Base-by-base conservation (phyloP, 495 filamentous ascomycete species). In the Darksidea phi region DNA sequence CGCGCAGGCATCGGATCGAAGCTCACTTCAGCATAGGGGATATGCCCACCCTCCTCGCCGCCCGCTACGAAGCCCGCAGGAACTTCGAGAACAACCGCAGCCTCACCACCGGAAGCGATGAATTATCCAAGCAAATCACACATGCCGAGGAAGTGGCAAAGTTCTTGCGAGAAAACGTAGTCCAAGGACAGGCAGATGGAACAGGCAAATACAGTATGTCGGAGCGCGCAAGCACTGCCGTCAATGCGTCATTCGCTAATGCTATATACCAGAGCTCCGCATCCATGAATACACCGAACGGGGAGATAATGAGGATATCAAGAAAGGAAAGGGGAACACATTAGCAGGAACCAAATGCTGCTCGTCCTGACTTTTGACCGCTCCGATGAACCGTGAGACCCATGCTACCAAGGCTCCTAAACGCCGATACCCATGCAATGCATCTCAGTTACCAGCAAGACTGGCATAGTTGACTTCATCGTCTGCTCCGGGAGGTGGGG, bases 261-360 rank as follows among this genome's bases (percentile, higher is more conserved):
- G 4, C 26, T 0, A 24, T 61, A 25, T 13, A 45, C 46, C 64
- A 95, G 91, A 88, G 72, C 77, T 98, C 51, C 78, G 84, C 15
- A 96, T 98, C 68, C 94, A 96, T 72, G 83, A 95, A 48, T 78
- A 92, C 55, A 98, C 88, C 45, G 94, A 97, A 74, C 80, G 89
- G 34, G 91, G 92, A 26, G 89, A 96, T 76, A 98, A 98, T 68
- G 89, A 95, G 54, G 88, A 85, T 6, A 82, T 95, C 66, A 71
- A 67, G 48, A 64, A 57, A 21, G 59, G 36, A 60, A 65, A 57
- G 43, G 68, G 53, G n/a, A 68, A 55, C 37, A 67, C 59, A 50
- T 48, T 71, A 59, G 50, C 59, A 46, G 69, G 64, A 57, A 51
- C 32, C 18, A 71, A 71, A 59, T 71, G 69, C 64, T 67, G 57